A percentile compares a stretch with the other conserved stretches of the same genome.
Conservation (phyloP, 805 yeast species). For the Nakazawaea ernobii region DNA sequence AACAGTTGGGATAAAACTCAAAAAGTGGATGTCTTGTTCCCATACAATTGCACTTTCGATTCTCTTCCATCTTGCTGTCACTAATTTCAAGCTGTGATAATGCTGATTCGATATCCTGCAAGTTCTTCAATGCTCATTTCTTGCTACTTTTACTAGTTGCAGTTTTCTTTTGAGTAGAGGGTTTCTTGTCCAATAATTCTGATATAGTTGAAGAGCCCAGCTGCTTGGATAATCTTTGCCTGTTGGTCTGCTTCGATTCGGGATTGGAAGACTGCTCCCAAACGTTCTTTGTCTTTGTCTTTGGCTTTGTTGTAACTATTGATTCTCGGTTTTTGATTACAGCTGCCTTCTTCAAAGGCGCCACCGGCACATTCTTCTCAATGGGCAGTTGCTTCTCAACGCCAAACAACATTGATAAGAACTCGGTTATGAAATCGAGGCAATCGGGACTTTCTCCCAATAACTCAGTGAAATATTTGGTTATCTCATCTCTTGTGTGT, state of each 20-base stretch:
- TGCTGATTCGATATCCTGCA: slow-evolving; percentile 47
- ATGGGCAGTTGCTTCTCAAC: slow-evolving; percentile 9
- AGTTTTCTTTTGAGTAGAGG: slow-evolving; percentile 22
- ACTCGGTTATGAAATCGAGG: slow-evolving; percentile 38
- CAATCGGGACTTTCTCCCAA: slow-evolving; percentile 55
- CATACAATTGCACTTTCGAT: slow-evolving; percentile 65
- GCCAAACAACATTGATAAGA: slow-evolving; percentile 34
- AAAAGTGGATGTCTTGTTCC: slow-evolving; percentile 85
- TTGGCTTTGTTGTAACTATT: background rate
- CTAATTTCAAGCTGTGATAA: slow-evolving; percentile 37
- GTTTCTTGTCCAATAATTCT: slow-evolving; percentile 36
- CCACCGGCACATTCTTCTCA: slow-evolving; percentile 4
- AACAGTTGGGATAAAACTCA: slow-evolving; percentile 88
- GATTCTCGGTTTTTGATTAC: too few relatives aligned
- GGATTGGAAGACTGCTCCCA: slow-evolving; percentile 3
- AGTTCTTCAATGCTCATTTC: slow-evolving; percentile 41
- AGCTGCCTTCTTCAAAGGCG: slow-evolving; percentile 11
- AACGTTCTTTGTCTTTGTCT: slow-evolving; percentile 13
- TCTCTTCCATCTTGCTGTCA: slow-evolving; percentile 6
- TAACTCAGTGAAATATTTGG: slow-evolving; percentile 47
- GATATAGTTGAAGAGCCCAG: slow-evolving; percentile 36
- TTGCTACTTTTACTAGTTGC: slow-evolving; percentile 29
- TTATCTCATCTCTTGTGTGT: slow-evolving; percentile 40
- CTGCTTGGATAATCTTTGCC: slow-evolving; percentile 11
- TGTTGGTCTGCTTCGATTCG: slow-evolving; percentile 12